Evolutionary conservation across 257 asterid species (phyloP).

Genomic region (Solanum corneliomulleri): DNA sequence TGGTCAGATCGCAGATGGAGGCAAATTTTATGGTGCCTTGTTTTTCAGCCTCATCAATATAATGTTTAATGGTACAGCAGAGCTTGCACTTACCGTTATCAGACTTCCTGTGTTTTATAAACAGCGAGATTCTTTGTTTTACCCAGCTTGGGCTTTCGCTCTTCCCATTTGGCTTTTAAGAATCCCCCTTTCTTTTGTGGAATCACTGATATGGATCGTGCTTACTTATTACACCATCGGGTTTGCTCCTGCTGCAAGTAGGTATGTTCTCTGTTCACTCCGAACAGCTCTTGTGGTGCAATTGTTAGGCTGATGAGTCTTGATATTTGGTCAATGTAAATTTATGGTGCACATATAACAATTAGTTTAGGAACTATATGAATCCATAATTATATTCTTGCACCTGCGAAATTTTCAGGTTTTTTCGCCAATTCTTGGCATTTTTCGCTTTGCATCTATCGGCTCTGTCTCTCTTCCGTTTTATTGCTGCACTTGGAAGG

Average conservation of each 20-base stretch:
- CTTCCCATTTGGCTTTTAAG: slow-evolving; percentile 81
- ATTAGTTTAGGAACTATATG: neutral
- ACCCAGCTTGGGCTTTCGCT: slow-evolving; percentile 94
- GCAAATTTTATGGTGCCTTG: slow-evolving; percentile 72
- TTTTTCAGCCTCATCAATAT: slow-evolving; percentile 73
- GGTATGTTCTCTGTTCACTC: slow-evolving; percentile 29
- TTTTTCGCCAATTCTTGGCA: slow-evolving; percentile 69
- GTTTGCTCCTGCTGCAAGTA: slow-evolving; percentile 72
- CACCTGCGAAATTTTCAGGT: slow-evolving; percentile 30
- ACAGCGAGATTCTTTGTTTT: slow-evolving; percentile 77
- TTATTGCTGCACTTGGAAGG: slow-evolving; percentile 76
- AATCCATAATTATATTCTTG: neutral
- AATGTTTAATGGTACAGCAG: slow-evolving; percentile 88
- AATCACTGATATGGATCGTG: slow-evolving; percentile 72
- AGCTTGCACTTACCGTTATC: slow-evolving; percentile 60
- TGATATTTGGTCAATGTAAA: neutral
- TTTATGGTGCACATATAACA: neutral
- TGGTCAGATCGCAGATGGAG: slow-evolving; percentile 59
- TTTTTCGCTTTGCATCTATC: slow-evolving; percentile 75
- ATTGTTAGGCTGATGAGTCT: neutral
- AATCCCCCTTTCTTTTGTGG: slow-evolving; percentile 77
- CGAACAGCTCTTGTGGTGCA: neutral
- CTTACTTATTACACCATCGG: slow-evolving; percentile 94
- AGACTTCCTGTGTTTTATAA: slow-evolving; percentile 87
- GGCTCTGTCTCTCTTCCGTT: slow-evolving; percentile 82